Base-by-base conservation (phyloP, 768 basidiomycete species). In the Leccinellum rugosiceps region DNA sequence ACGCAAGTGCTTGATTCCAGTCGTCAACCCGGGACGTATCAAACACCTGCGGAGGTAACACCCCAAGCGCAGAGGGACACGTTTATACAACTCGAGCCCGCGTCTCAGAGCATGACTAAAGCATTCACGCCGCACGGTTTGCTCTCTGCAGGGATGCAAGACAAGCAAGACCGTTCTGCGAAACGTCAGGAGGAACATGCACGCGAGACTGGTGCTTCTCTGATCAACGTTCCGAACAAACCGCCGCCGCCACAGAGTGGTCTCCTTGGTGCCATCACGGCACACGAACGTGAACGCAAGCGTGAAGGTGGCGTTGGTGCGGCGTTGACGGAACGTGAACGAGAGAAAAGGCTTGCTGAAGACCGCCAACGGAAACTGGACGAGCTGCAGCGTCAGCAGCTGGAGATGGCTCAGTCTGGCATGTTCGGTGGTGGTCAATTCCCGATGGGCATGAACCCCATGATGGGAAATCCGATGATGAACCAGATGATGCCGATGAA, bases 251-350 rank as follows among this genome's bases (percentile, higher is more conserved):
- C 97, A 8, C 94, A 96, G 74, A 92, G 90, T 44, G 97, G 97
- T 38, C 81, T 98, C 44, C 85, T 99, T 50, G 97, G 97, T 17
- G 96, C 96, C 2, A 94, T 98, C 65, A 94, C 94, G 44, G 92
- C 90, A 9, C 94, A 97, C 70, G 94, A 99, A 73, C 83, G 92
- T 52, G 96, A 98, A 56, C 81, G 93, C 58, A 93, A 96, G 68
- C 86, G 94, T 28, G 94, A 96, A 57, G 95, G 97, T 52, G 96
- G 96, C 35, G 85, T 98, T 17, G 97, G 96, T 51, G 94, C 95
- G 25, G 84, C 94, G 2, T 75, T 99, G 65, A 98, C 97, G 0
- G 95, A 98, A 75, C 85, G 94, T 34, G 96, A 98, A 74, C 83
- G 95, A 44, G 95, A 98, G 67, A 90, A 91, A 70, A 81, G 96